A percentile compares a stretch with the other conserved stretches of the same genome.
Conservation (phyloP, 2,329 filamentous ascomycete genomes). For the Phaeosphaeriaceae sp. region DNA sequence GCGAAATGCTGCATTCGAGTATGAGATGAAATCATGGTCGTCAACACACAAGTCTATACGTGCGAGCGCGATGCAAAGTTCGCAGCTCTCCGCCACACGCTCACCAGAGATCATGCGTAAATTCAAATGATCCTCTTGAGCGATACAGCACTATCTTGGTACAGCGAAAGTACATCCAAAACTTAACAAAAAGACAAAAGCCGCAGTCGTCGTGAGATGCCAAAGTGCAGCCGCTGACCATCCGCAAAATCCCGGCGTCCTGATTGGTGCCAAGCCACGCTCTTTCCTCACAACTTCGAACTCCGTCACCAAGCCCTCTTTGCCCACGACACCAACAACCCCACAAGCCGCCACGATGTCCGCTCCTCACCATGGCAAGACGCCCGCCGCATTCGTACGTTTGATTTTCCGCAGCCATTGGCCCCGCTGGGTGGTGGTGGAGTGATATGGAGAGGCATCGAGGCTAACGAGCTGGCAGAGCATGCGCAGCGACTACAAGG, state of each 20-base stretch:
- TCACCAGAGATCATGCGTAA: no score
- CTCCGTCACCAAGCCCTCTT: conserved; percentile 8
- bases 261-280: conserved; percentile 29
- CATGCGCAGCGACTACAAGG: conserved; percentile 51
- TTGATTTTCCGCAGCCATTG: conserved; percentile 16
- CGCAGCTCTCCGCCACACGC: no score
- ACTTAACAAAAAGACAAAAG: no score
- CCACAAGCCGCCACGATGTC: conserved; percentile 21
- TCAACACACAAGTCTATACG: no score
- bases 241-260: conserved; percentile 30
- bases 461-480: conserved; percentile 31
- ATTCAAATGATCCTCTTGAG: no score
- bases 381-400: conserved; percentile 40
- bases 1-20: no score
- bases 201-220: neutral
- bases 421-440: neutral
- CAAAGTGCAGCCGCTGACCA: conserved; percentile 18
- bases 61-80: no score
- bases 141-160: no score
- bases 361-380: conserved; percentile 29
- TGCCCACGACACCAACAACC: conserved; percentile 4
- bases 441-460: neutral
- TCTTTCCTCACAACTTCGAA: conserved; percentile 19
- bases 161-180: no score
- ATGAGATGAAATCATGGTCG: no score